A percentile compares a stretch with the other conserved stretches of the same genome.
phyloP scores from a whole-genome alignment of 2,329 filamentous ascomycete species.

The Clathrospora elynae region DNA sequence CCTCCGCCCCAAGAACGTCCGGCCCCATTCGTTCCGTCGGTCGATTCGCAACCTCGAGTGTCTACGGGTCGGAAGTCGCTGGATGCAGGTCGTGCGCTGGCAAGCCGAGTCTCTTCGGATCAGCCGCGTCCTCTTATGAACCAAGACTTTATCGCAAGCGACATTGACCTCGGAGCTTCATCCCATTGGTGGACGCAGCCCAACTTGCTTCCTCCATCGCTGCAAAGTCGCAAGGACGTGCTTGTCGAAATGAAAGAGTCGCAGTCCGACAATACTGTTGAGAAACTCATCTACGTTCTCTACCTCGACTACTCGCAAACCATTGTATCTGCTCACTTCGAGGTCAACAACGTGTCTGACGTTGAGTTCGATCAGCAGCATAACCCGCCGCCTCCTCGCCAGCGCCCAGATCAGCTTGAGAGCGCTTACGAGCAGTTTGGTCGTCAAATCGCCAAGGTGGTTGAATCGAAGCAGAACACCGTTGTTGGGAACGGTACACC shows the following conservation, averaged over 20 bases:
- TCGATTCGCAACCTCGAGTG: constrained; percentile 53
- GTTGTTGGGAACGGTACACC: constrained; percentile 85
- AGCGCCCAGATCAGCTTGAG: constrained; percentile 93
- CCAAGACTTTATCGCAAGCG: constrained; percentile 82
- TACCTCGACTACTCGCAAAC: constrained; percentile 98
- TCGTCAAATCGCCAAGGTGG: constrained; percentile 72
- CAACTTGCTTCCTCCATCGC: constrained; percentile 76
- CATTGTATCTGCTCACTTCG: constrained; percentile 78
- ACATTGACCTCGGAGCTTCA: constrained; percentile 76
- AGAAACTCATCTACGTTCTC: constrained; percentile 82
- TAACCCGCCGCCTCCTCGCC: constrained; percentile 76
- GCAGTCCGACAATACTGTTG: constrained; percentile 72
- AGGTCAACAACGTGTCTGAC: constrained; percentile 73
- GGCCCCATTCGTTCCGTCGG: constrained; percentile 40
- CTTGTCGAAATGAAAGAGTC: constrained; percentile 82
- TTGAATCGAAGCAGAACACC: constrained; percentile 73
- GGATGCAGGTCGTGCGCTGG: constrained; percentile 63
- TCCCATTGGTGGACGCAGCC: constrained; percentile 88
- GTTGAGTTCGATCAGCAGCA: constrained; percentile 83
- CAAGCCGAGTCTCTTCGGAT: constrained; percentile 72
- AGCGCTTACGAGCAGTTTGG: constrained; percentile 82
- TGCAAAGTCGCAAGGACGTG: constrained; percentile 83
- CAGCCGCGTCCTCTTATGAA: constrained; percentile 70
- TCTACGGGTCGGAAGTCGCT: constrained; percentile 62
- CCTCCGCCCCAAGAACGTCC: constrained; percentile 43